Conservation (phyloP, 2,329 filamentous ascomycete genomes). For the Nakataea oryzae region DNA sequence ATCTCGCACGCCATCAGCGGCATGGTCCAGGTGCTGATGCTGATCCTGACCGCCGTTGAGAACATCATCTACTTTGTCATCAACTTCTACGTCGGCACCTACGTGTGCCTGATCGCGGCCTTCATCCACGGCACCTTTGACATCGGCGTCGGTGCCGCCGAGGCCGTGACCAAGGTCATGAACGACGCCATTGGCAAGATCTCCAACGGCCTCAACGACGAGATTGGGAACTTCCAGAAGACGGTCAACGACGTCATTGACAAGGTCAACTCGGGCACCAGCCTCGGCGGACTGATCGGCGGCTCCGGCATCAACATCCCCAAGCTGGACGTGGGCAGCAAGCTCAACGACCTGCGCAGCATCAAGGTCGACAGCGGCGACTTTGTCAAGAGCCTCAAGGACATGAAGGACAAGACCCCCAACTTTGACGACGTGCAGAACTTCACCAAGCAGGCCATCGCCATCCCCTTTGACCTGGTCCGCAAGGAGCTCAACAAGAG, state of each 20-base stretch:
- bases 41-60: slow-evolving; percentile 76
- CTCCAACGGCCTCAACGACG: slow-evolving; percentile 44
- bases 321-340: slow-evolving; percentile 44
- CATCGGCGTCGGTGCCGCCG: slow-evolving; percentile 38
- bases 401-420: slow-evolving; percentile 70
- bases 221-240: slow-evolving; percentile 26
- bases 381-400: slow-evolving; percentile 57
- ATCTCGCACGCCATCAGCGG: slow-evolving; percentile 73
- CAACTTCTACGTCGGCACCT: slow-evolving; percentile 82
- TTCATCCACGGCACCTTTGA: slow-evolving; percentile 71
- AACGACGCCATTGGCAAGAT: slow-evolving; percentile 41
- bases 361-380: slow-evolving; percentile 57
- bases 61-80: slow-evolving; percentile 86
- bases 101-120: slow-evolving; percentile 79
- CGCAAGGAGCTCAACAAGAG: slow-evolving; percentile 61
- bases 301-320: slow-evolving; percentile 8
- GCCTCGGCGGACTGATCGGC: slow-evolving; percentile 33
- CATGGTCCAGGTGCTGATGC: slow-evolving; percentile 66
- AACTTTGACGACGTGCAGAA: slow-evolving; percentile 78
- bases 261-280: slow-evolving; percentile 38
- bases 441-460: slow-evolving; percentile 63
- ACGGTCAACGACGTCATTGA: not conserved
- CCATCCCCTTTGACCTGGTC: slow-evolving; percentile 71
- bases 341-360: slow-evolving; percentile 56
- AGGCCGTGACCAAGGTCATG: slow-evolving; percentile 32